These are phyloP conservation scores for Skeletonema costatum DNA, from an alignment of 108 stramenopile species.

Conservation along the genomic window DNA sequence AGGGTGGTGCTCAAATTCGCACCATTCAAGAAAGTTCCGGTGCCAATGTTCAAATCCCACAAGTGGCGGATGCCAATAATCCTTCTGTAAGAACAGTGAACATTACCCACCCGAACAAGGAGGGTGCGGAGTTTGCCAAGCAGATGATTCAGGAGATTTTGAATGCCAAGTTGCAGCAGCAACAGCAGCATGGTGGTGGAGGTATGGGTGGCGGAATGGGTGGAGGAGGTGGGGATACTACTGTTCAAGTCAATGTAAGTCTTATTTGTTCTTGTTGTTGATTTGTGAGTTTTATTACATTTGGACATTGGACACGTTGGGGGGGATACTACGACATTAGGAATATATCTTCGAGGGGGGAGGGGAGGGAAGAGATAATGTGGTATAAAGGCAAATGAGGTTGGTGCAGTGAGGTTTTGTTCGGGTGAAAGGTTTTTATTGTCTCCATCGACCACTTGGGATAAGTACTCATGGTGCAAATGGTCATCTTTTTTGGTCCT, in stretches of 20 bases:
- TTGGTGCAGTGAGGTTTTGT: not conserved
- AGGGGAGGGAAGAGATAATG: not conserved
- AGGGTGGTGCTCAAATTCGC: slow-evolving; percentile 92
- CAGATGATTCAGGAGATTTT: slow-evolving; percentile 57
- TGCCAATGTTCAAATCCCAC: slow-evolving; percentile 93
- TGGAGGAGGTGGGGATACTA: slow-evolving; percentile 44
- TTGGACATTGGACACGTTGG: not conserved
- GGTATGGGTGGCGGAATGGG: not conserved
- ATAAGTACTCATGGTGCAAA: slow-evolving; percentile 15
- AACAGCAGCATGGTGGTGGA: slow-evolving; percentile 24
- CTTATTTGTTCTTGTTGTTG: not conserved
- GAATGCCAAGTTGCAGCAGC: slow-evolving; percentile 20
- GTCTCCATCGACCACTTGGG: not conserved
- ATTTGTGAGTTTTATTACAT: not conserved
- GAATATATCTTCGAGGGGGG: not conserved
- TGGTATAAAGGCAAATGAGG: not conserved
- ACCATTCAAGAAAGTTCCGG: slow-evolving; percentile 91
- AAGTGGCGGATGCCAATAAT: slow-evolving; percentile 73
- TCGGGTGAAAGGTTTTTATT: not conserved
- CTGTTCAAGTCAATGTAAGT: slow-evolving; percentile 76
- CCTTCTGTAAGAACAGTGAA: slow-evolving; percentile 68
- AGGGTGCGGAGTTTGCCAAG: slow-evolving; percentile 81
- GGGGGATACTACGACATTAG: not conserved
- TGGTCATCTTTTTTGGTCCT: slow-evolving; percentile 15
- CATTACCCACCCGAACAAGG: slow-evolving; percentile 80